Percentiles rank a stretch among this genome's conserved stretches.
Evolutionary conservation across 1,139 yeast species (phyloP).

Genomic region (Citeromyces hawaiiensis): DNA sequence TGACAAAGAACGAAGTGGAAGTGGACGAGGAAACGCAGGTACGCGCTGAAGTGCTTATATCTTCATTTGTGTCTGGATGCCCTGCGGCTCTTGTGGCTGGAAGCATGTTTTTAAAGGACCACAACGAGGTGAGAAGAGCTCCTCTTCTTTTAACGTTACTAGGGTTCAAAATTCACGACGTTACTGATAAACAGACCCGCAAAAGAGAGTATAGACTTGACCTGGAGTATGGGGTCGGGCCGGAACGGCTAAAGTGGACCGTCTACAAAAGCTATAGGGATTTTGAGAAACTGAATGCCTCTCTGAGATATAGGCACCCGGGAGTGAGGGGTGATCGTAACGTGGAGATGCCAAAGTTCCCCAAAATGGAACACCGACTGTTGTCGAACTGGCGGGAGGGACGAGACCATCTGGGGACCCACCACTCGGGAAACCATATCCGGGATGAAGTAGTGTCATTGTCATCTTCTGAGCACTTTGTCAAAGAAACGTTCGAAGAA

Average conservation of each 20-base stretch:
- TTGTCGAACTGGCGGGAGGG: background rate
- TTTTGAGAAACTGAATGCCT: constrained; percentile 21
- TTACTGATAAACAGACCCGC: constrained; percentile 28
- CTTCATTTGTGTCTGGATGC: constrained; percentile 55
- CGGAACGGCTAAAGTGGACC: constrained; percentile 68
- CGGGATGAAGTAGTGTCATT: background rate
- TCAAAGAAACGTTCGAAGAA: constrained; percentile 7
- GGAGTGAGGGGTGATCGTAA: constrained; percentile 14
- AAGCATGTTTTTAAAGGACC: constrained; percentile 66
- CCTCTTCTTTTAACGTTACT: constrained; percentile 69
- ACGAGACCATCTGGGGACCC: background rate
- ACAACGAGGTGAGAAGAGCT: constrained; percentile 63
- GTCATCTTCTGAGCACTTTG: background rate
- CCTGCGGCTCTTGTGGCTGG: constrained; percentile 75
- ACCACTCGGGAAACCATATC: background rate
- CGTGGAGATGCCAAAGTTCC: constrained; percentile 28
- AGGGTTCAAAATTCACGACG: constrained; percentile 49
- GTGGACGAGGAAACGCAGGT: constrained; percentile 1
- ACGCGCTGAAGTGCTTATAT: constrained; percentile 52
- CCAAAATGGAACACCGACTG: constrained; percentile 10
- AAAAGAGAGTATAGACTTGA: constrained; percentile 51
- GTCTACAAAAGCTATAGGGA: constrained; percentile 65
- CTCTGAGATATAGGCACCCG: constrained; percentile 42
- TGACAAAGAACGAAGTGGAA: constrained; percentile 4
- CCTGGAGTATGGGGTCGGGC: constrained; percentile 84